Conservation (phyloP, 2,329 filamentous ascomycete genomes). For the Sarocladiaceae sp. region DNA sequence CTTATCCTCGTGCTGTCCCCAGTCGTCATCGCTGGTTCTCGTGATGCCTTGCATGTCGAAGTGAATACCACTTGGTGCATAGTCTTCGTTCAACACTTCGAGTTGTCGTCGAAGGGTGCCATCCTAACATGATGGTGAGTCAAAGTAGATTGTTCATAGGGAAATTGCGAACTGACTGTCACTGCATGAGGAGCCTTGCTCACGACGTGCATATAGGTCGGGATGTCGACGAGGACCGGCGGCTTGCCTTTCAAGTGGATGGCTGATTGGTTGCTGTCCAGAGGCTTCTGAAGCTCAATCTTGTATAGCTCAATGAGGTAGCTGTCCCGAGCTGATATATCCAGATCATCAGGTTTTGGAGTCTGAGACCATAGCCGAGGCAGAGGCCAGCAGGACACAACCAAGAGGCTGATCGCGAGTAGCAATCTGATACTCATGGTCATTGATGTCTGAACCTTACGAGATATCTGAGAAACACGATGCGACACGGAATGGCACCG, state of each 20-base stretch:
- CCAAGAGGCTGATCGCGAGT: too few species aligned
- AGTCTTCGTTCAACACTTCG: slow-evolving; percentile 20
- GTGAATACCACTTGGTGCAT: slow-evolving; percentile 14
- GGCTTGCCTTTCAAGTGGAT: not conserved
- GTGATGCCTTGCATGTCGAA: slow-evolving; percentile 24
- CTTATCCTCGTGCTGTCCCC: slow-evolving; percentile 20
- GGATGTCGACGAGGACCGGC: not conserved
- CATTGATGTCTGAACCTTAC: too few species aligned
- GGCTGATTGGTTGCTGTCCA: not conserved
- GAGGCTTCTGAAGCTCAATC: not conserved
- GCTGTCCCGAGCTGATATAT: too few species aligned
- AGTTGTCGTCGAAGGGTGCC: slow-evolving; percentile 20
- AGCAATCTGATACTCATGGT: too few species aligned
- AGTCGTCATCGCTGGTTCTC: slow-evolving; percentile 15
- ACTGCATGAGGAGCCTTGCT: not conserved
- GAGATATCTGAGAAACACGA: too few species aligned
- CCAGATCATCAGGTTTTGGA: not conserved
- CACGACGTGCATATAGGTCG: not conserved
- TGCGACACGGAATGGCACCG: too few species aligned
- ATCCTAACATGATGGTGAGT: too few species aligned
- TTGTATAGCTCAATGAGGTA: not conserved
- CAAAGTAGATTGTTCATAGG: too few species aligned
- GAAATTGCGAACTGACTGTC: too few species aligned
- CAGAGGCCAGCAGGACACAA: not conserved
- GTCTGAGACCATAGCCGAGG: not conserved